These are phyloP conservation scores for Lasiosphaeris hirsuta DNA, from an alignment of 495 filamentous ascomycete genomes.

Conservation along the genomic window DNA sequence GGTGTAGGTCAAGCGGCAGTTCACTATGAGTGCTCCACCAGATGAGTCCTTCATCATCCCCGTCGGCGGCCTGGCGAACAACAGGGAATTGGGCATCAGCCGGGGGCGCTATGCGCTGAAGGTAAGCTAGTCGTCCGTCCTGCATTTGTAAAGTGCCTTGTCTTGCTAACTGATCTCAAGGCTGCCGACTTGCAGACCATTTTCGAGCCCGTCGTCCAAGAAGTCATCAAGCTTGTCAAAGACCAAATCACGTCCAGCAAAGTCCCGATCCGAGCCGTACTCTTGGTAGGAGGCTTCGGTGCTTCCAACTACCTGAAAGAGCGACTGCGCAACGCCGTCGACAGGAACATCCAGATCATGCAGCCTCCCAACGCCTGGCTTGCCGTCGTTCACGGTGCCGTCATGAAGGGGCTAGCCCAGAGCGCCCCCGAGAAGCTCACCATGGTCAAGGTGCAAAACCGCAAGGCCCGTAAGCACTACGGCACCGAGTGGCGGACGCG, in stretches of 20 bases:
- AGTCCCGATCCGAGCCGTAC: conserved; percentile 48
- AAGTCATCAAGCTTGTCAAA: conserved; percentile 57
- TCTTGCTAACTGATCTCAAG: conserved; percentile 18
- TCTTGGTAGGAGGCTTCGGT: conserved; percentile 74
- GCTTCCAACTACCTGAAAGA: conserved; percentile 62
- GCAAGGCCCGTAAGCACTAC: conserved; percentile 52
- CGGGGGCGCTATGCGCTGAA: conserved; percentile 30
- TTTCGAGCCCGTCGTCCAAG: conserved; percentile 55
- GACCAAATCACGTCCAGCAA: conserved; percentile 52
- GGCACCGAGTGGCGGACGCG: conserved; percentile 30
- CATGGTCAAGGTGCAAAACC: conserved; percentile 39
- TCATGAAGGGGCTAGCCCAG: conserved; percentile 43
- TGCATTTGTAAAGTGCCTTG: background rate
- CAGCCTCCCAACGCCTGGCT: conserved; percentile 61
- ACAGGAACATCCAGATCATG: conserved; percentile 46
- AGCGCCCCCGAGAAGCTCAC: conserved; percentile 35
- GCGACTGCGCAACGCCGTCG: conserved; percentile 43
- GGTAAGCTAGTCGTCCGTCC: background rate
- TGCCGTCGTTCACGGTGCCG: conserved; percentile 42
- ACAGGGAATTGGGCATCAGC: conserved; percentile 25
- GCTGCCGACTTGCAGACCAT: conserved; percentile 45
- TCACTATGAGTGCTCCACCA: conserved; percentile 18
- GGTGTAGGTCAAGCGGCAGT: conserved; percentile 30
- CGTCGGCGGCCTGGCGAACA: conserved; percentile 30
- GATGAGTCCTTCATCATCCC: conserved; percentile 35